Evolutionary conservation across 768 basidiomycete genomes (phyloP), one percentile per base, ranked within the genome.

Genomic region (Tricholoma hemisulphureum): DNA sequence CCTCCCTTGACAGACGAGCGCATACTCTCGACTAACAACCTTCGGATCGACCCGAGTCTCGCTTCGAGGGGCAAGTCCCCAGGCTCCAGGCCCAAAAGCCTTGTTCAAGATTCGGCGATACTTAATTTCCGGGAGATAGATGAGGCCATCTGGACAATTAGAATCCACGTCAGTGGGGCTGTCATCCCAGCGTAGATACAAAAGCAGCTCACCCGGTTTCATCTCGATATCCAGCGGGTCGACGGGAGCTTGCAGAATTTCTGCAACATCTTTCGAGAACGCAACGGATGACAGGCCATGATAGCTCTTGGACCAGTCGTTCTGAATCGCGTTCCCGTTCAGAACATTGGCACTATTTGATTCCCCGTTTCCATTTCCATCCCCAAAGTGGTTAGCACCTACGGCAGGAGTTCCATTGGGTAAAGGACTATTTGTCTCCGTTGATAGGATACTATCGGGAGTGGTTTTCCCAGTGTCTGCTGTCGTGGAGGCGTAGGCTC

Each of bases 41-140:
- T 84, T 90, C 2, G 90, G 88, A 0, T 89, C 85, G 8, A 98
- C 91, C 63, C 94, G 91, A 6, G 93, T 95, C 73, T 96, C 93
- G 45, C 90, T 87, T 13, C 96, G 82, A 2, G 96, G 96, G 11
- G 95, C 96, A 45, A 98, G 83, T 10, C 96, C 96, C 96, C 96
- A 98, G 5, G 88, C 95, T 6, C 96, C 96, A 18, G 96, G 96
- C 10, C 96, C 95, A 65, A 98, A 98, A 0, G 96, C 94, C 63
- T 81, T 86, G 77, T 98, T 98, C 48, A 98, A 74, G 31, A 93
- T 86, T 21, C 96, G 84, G 16, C 96, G 83, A 67, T 98, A 98
- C 69, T 97, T 96, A 66, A 98, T 98, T 73, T 98, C 96, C 18
- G 96, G 96, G 6, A 98, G 85, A 73, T 98, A 98, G 10, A 97